These are phyloP conservation scores for Cochlearia excelsa DNA, from an alignment of 345 rosid genomes.

Conservation along the genomic window DNA sequence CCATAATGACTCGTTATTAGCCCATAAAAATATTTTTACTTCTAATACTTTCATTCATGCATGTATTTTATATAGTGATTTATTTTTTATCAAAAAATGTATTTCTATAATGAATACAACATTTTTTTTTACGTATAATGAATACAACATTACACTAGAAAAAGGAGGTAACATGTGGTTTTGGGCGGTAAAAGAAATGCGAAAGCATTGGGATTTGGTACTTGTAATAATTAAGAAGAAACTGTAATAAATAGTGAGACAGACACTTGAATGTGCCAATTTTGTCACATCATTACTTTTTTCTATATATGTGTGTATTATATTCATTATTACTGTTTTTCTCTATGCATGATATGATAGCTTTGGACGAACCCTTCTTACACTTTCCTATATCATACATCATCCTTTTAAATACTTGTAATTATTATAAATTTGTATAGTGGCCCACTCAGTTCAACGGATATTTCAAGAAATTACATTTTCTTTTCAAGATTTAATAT, in stretches of 20 bases:
- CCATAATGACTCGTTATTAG: too few species aligned
- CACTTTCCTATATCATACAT: slow-evolving; percentile 8
- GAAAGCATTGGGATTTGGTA: slow-evolving; percentile 32
- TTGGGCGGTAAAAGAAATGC: slow-evolving; percentile 33
- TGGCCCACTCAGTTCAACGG: slow-evolving; percentile 4
- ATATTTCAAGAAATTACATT: slow-evolving; percentile 10
- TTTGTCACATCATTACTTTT: slow-evolving; percentile 18
- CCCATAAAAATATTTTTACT: too few species aligned
- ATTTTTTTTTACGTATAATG: too few species aligned
- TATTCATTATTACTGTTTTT: slow-evolving; percentile 16
- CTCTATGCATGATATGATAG: background rate
- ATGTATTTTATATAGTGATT: too few species aligned
- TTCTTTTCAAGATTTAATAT: too few species aligned
- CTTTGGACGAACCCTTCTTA: slow-evolving; percentile 28
- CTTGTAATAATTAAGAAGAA: slow-evolving; percentile 31
- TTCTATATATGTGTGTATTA: slow-evolving; percentile 1
- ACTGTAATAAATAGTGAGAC: slow-evolving; percentile 28
- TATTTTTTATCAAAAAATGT: too few species aligned
- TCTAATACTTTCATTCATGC: too few species aligned
- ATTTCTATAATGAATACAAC: too few species aligned
- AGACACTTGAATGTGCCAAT: slow-evolving; percentile 21
- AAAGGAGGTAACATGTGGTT: slow-evolving; percentile 2
- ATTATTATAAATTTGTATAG: slow-evolving; percentile 23
- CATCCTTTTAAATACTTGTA: slow-evolving; percentile 8
- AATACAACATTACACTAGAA: background rate